Conservation (phyloP, 139 green algal species). For the Raphidocelis subcapitata region DNA sequence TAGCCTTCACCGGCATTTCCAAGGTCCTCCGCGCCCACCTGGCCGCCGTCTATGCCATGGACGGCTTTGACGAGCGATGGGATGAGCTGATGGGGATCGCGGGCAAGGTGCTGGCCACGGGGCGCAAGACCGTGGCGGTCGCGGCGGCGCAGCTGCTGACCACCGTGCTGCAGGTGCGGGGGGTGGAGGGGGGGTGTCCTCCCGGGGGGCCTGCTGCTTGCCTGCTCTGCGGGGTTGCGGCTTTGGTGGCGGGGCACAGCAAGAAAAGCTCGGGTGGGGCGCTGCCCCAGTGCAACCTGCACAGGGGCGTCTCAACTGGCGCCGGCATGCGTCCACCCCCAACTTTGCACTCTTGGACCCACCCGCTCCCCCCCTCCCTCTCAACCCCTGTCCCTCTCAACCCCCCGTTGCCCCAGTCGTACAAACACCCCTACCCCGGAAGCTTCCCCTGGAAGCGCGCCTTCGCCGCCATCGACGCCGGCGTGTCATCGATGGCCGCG, state of each 20-base stretch:
- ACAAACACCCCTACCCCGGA: no score
- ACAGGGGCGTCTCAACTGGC: no score
- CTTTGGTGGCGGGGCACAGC: no score
- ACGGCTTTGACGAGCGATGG: conserved; percentile 43
- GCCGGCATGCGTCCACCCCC: no score
- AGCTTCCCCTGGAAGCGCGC: conserved; percentile 43
- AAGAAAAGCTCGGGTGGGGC: not conserved
- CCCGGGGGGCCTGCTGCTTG: no score
- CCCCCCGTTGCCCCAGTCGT: not conserved
- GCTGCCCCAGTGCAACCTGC: not conserved
- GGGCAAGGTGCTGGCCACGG: conserved; percentile 19
- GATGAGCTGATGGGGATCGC: conserved; percentile 30
- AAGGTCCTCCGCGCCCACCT: conserved; percentile 84
- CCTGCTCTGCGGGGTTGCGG: no score
- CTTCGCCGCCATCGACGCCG: conserved; percentile 56
- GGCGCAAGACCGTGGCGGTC: conserved; percentile 27
- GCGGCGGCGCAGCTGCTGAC: conserved; percentile 40
- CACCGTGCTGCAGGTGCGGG: conserved; percentile 30
- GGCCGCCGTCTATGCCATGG: conserved; percentile 58
- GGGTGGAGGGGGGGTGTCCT: no score
- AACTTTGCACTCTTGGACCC: no score
- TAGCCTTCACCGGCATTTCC: conserved; percentile 73
- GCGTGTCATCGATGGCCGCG: conserved; percentile 57
- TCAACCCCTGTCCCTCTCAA: not conserved
- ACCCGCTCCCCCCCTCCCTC: not conserved